These are phyloP conservation scores for Entomortierella lignicola DNA, from an alignment of 192 early-diverging fungal genomes.

Conservation along the genomic window DNA sequence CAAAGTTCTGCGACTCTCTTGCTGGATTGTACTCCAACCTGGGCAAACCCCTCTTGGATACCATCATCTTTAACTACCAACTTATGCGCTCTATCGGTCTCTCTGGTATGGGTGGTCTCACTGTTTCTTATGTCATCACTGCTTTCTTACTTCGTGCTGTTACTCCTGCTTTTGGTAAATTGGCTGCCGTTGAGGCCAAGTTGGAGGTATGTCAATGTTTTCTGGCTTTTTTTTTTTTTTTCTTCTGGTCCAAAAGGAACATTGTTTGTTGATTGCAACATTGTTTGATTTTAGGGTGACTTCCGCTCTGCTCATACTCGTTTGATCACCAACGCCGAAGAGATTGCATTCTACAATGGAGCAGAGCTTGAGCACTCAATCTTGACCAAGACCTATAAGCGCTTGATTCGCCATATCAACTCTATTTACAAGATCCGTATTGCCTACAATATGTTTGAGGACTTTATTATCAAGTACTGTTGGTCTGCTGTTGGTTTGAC, in stretches of 20 bases:
- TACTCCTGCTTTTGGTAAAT: slow-evolving; percentile 94
- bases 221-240: too few species aligned
- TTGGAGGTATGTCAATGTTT: slow-evolving; percentile 65
- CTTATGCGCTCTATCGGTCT: slow-evolving; percentile 89
- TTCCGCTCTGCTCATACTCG: slow-evolving; percentile 94
- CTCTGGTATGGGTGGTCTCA: slow-evolving; percentile 83
- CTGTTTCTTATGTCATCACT: slow-evolving; percentile 82
- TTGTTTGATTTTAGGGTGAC: slow-evolving; percentile 79
- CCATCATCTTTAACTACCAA: slow-evolving; percentile 93
- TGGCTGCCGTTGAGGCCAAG: slow-evolving; percentile 90
- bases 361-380: slow-evolving; percentile 87
- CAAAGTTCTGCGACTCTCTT: slow-evolving; percentile 90
- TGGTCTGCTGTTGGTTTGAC: slow-evolving; percentile 94
- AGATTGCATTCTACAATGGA: slow-evolving; percentile 94
- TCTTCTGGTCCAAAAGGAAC: too few species aligned
- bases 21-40: slow-evolving; percentile 95
- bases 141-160: slow-evolving; percentile 82
- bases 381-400: slow-evolving; percentile 79
- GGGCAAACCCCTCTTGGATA: slow-evolving; percentile 95
- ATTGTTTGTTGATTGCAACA: too few species aligned
- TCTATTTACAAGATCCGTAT: slow-evolving; percentile 88
- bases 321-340: slow-evolving; percentile 96
- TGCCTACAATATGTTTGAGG: slow-evolving; percentile 93
- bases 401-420: slow-evolving; percentile 88
- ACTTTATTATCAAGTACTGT: slow-evolving; percentile 96